Evolutionary conservation across 768 basidiomycete genomes (phyloP).

Genomic region (Hericium coralloides): DNA sequence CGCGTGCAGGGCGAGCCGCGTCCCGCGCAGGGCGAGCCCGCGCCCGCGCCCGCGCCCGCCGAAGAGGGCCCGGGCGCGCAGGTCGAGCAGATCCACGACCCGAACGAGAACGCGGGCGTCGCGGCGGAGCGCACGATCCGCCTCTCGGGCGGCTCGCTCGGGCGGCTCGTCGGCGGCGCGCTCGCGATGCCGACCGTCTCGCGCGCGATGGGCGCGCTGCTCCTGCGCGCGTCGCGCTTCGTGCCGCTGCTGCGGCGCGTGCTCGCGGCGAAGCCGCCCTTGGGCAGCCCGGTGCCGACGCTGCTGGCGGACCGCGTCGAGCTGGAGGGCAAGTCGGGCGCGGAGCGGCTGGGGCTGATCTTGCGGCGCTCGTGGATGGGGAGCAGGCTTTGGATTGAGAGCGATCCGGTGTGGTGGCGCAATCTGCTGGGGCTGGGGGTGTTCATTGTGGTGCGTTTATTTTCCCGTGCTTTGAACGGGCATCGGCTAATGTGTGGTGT

Average conservation of each 20-base stretch:
- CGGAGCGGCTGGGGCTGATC: constrained; percentile 18
- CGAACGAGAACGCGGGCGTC: constrained; percentile 26
- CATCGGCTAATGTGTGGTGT: not conserved
- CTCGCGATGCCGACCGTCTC: constrained; percentile 61
- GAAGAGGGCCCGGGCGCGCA: not conserved
- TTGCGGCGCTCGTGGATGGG: constrained; percentile 36
- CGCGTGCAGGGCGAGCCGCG: constrained; percentile 11
- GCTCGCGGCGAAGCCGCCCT: constrained; percentile 11
- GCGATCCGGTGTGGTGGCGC: constrained; percentile 76
- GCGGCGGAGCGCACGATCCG: constrained; percentile 53
- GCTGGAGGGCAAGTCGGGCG: constrained; percentile 12
- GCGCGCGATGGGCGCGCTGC: constrained; percentile 51
- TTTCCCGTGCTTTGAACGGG: not conserved
- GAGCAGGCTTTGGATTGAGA: constrained; percentile 51
- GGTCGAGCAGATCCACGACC: constrained; percentile 17
- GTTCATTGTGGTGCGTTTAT: constrained; percentile 47
- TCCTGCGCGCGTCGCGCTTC: constrained; percentile 44
- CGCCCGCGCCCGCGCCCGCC: not conserved
- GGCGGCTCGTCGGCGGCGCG: constrained; percentile 61
- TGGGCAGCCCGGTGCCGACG: not conserved
- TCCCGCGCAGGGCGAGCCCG: constrained; percentile 6
- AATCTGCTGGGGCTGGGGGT: constrained; percentile 61
- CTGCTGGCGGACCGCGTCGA: not conserved
- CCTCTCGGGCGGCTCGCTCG: constrained; percentile 49
- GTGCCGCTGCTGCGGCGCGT: constrained; percentile 27